phyloP scores from a whole-genome alignment of 345 rosid genomes.

The Salix exigua region DNA sequence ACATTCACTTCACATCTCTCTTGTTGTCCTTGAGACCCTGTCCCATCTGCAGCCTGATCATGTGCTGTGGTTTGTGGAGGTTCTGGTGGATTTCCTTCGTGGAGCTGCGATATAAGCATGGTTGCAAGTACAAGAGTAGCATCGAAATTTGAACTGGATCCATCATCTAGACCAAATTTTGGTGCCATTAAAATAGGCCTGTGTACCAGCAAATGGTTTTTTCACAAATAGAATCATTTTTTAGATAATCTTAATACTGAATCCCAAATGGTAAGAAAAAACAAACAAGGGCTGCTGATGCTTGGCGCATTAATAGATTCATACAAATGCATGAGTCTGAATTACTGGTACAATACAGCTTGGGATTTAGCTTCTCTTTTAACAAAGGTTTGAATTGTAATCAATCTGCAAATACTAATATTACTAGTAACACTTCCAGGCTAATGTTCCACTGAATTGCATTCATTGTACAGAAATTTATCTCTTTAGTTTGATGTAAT shows the following conservation, averaged over 20 bases:
- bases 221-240: background rate
- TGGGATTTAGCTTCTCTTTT: background rate
- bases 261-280: background rate
- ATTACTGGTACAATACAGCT: background rate
- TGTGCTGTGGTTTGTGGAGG: slow-evolving; percentile 34
- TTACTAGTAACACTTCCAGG: background rate
- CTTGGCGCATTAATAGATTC: background rate
- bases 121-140: slow-evolving; percentile 85
- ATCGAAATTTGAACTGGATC: slow-evolving; percentile 66
- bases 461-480: background rate
- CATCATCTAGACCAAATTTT: slow-evolving; percentile 73
- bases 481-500: background rate
- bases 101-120: slow-evolving; percentile 82
- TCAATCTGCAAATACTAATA: background rate
- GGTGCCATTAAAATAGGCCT: slow-evolving; percentile 96
- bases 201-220: slow-evolving; percentile 19
- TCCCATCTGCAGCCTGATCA: slow-evolving; percentile 36
- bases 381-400: background rate
- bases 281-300: background rate
- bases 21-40: slow-evolving; percentile 41
- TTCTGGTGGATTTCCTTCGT: slow-evolving; percentile 53
- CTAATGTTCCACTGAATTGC: background rate
- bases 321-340: background rate
- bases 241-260: background rate
- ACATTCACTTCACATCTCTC: slow-evolving; percentile 46